Evolutionary conservation across 2,329 filamentous ascomycete species (phyloP).

Genomic region (Aureobasidium sp.): DNA sequence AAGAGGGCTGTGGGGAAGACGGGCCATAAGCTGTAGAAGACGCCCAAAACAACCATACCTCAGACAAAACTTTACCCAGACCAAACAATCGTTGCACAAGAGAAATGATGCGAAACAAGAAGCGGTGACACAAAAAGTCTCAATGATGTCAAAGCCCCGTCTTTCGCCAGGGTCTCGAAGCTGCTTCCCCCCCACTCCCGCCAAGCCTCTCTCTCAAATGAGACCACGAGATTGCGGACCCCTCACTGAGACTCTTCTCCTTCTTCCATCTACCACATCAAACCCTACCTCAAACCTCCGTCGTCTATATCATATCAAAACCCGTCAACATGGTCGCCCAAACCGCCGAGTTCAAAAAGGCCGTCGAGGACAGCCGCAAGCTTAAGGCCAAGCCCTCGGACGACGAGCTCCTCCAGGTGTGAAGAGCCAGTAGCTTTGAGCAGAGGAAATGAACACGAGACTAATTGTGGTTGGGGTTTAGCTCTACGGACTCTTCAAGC

Average conservation of each 20-base stretch:
- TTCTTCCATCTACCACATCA: background rate
- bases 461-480: slow-evolving; percentile 23
- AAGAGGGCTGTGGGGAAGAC: slow-evolving; percentile 37
- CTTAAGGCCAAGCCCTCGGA: slow-evolving; percentile 57
- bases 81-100: background rate
- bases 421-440: slow-evolving; percentile 3
- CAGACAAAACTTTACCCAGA: no score
- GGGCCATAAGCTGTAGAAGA: slow-evolving; percentile 26
- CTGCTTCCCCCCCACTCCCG: background rate
- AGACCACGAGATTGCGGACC: slow-evolving; percentile 8
- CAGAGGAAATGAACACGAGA: background rate
- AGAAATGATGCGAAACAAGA: background rate
- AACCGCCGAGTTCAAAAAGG: slow-evolving; percentile 74
- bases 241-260: background rate
- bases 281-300: background rate
- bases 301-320: background rate
- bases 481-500: slow-evolving; percentile 47
- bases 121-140: background rate
- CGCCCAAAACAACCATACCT: no score
- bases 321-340: slow-evolving; percentile 19
- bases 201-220: background rate
- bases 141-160: background rate
- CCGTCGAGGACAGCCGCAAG: slow-evolving; percentile 59
- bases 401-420: slow-evolving; percentile 56
- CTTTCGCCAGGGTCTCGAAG: slow-evolving; percentile 2